These are phyloP conservation scores for Ustilago sp. DNA, from an alignment of 1,284 basidiomycete species.

Conservation along the genomic window DNA sequence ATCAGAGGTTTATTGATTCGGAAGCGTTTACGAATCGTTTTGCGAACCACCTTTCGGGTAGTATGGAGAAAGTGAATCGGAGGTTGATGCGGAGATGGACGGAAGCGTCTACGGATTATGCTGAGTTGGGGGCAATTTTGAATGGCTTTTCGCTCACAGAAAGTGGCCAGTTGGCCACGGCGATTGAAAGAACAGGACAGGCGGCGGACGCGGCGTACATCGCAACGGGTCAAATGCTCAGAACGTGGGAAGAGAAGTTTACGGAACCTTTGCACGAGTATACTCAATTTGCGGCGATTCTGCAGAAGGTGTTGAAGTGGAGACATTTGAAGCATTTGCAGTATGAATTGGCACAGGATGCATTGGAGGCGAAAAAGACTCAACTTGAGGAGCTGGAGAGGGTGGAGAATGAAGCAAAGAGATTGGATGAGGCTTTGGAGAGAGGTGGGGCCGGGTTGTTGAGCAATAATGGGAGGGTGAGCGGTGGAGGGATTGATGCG, in stretches of 20 bases:
- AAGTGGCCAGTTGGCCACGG: constrained; percentile 77
- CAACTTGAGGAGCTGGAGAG: constrained; percentile 90
- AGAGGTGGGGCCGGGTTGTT: constrained; percentile 57
- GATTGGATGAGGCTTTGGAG: constrained; percentile 86
- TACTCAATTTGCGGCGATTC: constrained; percentile 91
- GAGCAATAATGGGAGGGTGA: constrained; percentile 19
- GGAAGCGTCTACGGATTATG: constrained; percentile 89
- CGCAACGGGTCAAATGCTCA: constrained; percentile 76
- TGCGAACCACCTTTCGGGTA: constrained; percentile 86
- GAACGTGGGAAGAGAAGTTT: constrained; percentile 79
- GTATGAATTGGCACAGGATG: constrained; percentile 94
- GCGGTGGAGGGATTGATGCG: constrained; percentile 37
- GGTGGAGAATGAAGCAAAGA: constrained; percentile 87
- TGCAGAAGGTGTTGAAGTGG: constrained; percentile 91
- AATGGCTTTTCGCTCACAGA: constrained; percentile 96
- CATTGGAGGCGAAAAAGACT: constrained; percentile 85
- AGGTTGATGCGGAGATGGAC: constrained; percentile 92
- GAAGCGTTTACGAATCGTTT: constrained; percentile 98
- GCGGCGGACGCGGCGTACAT: constrained; percentile 94
- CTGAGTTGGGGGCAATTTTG: constrained; percentile 91
- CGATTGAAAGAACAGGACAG: constrained; percentile 93
- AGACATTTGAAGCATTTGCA: constrained; percentile 98
- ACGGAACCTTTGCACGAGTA: constrained; percentile 97
- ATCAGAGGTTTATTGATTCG: constrained; percentile 86
- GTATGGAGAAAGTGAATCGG: constrained; percentile 95